Conservation (phyloP, 176 grass and related monocot species). For the Chloris gayana region DNA sequence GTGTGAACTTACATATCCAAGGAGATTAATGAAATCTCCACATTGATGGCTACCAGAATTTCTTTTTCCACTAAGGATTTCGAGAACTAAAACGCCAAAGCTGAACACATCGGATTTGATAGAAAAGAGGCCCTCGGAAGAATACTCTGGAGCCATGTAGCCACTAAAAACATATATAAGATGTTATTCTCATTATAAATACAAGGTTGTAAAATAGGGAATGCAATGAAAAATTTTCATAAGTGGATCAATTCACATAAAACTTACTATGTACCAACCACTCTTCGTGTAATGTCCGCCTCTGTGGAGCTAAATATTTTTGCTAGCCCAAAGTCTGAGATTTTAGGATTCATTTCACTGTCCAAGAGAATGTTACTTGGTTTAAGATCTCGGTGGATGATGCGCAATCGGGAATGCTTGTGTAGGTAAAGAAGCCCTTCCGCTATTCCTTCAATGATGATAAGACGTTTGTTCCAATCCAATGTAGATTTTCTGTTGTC, state of each 20-base stretch:
- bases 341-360: constrained; percentile 39
- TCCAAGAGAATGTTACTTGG: constrained; percentile 58
- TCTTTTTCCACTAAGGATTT: constrained; percentile 21
- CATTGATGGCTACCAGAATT: not conserved
- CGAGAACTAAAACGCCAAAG: constrained; percentile 33
- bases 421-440: constrained; percentile 56
- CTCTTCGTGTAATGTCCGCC: constrained; percentile 34
- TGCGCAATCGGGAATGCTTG: constrained; percentile 48
- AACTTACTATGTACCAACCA: constrained; percentile 40
- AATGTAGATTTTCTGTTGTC: constrained; percentile 27
- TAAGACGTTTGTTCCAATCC: constrained; percentile 40
- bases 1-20: constrained; percentile 32
- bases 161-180: constrained; percentile 9
- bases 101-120: constrained; percentile 20
- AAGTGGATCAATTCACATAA: not conserved
- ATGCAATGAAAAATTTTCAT: no score
- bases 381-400: constrained; percentile 60
- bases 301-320: constrained; percentile 54
- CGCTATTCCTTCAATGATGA: constrained; percentile 43
- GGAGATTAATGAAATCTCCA: constrained; percentile 27
- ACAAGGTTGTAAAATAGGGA: not conserved
- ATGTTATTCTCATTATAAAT: not conserved
- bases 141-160: constrained; percentile 36
- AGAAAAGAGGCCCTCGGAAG: constrained; percentile 18
- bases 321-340: constrained; percentile 52